These are phyloP conservation scores for Alternaria triticimaculans DNA, from an alignment of 2,329 filamentous ascomycete genomes.

Conservation along the genomic window DNA sequence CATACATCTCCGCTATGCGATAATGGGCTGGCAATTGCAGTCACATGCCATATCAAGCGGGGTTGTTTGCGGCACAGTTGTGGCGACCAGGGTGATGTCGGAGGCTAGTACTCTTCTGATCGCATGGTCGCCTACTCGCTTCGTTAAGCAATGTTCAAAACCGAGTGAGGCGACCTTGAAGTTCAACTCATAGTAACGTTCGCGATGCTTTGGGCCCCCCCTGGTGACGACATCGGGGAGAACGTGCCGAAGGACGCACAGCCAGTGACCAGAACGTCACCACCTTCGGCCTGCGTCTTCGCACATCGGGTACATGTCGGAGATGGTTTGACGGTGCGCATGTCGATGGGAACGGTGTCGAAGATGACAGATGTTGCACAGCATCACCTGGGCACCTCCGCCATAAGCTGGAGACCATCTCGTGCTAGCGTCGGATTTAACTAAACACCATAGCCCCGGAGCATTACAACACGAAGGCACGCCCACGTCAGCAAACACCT, in stretches of 20 bases:
- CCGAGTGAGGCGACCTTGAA: neutral
- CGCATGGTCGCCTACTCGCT: accelerated
- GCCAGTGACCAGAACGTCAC: neutral
- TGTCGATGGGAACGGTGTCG: neutral
- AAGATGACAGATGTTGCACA: neutral
- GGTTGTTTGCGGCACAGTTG: neutral
- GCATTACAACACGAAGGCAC: neutral
- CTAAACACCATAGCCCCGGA: neutral
- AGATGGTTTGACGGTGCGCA: neutral
- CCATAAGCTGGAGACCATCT: neutral
- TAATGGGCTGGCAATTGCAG: neutral
- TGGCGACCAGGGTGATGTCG: neutral
- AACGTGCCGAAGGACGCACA: neutral
- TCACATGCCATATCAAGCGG: neutral
- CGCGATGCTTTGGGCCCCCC: neutral
- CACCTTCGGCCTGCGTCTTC: neutral
- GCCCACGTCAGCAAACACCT: neutral
- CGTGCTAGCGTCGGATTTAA: neutral
- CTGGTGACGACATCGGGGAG: neutral
- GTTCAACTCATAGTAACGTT: neutral
- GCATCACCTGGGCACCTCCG: neutral
- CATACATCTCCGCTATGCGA: neutral
- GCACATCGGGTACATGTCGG: neutral
- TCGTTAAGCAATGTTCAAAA: neutral
- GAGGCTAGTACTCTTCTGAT: neutral